These are phyloP conservation scores for Draba incana DNA, from an alignment of 345 rosid species.

Conservation along the genomic window DNA sequence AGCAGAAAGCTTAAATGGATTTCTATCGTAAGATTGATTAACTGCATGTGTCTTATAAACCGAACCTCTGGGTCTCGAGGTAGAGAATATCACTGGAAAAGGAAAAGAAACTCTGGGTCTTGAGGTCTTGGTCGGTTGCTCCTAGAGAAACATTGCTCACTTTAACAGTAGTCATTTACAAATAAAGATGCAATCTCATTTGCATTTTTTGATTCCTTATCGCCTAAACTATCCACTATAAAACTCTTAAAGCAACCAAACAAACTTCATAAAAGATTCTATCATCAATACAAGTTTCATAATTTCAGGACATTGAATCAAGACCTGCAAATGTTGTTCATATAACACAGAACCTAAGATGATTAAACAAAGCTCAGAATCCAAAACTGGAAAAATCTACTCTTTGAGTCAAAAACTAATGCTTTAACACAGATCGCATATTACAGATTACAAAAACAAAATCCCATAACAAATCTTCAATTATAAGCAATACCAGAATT, in stretches of 20 bases:
- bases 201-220: too few relatives aligned
- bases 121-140: constrained; percentile 69
- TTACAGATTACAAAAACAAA: constrained; percentile 1
- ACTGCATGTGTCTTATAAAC: too few relatives aligned
- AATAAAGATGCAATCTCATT: neutral
- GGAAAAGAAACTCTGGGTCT: constrained; percentile 87
- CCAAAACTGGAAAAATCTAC: constrained; percentile 8
- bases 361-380: too few relatives aligned
- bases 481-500: too few relatives aligned
- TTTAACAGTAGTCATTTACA: constrained; percentile 58
- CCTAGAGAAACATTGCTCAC: constrained; percentile 73
- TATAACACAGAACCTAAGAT: too few relatives aligned
- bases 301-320: neutral
- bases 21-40: too few relatives aligned
- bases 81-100: constrained; percentile 77
- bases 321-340: neutral
- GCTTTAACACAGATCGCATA: neutral
- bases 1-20: too few relatives aligned
- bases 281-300: constrained; percentile 4
- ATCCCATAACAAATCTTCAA: too few relatives aligned
- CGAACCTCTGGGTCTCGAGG: constrained; percentile 70
- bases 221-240: too few relatives aligned
- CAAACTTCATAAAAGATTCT: neutral
- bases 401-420: neutral
- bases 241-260: constrained; percentile 1